phyloP scores from a whole-genome alignment of 805 yeast genomes.

The Nakazawaea ishiwadae region DNA sequence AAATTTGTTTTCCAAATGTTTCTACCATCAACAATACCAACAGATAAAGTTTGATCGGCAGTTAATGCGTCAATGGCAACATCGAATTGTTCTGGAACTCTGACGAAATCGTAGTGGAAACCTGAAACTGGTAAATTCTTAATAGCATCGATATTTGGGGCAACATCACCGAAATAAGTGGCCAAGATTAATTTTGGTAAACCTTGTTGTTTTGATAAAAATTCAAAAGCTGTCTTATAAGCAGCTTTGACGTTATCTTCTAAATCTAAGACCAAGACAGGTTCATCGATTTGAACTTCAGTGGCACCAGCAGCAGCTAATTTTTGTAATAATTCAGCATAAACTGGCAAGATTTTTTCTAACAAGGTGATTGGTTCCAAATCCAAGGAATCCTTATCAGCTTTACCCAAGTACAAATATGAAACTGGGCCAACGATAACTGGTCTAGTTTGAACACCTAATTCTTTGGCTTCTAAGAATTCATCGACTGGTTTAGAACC shows the following conservation, averaged over 20 bases:
- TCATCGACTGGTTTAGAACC: conserved; percentile 97
- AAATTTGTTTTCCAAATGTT: conserved; percentile 99
- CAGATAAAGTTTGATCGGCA: conserved; percentile 78
- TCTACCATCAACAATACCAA: conserved; percentile 98
- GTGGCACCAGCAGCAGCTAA: conserved; percentile 93
- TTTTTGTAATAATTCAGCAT: conserved; percentile 83
- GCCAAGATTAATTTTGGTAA: conserved; percentile 80
- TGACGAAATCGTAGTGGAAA: conserved; percentile 94
- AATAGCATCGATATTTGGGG: conserved; percentile 91
- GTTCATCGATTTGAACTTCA: conserved; percentile 96
- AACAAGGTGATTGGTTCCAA: conserved; percentile 88
- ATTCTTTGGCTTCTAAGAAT: conserved; percentile 94
- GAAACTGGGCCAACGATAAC: conserved; percentile 96
- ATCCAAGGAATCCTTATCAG: conserved; percentile 96
- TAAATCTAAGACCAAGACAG: conserved; percentile 90
- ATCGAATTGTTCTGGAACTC: conserved; percentile 94
- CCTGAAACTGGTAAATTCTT: conserved; percentile 90
- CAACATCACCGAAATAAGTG: conserved; percentile 97
- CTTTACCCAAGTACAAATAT: conserved; percentile 91
- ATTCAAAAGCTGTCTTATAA: conserved; percentile 83
- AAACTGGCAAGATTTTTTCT: conserved; percentile 88
- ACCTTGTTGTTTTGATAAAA: conserved; percentile 60
- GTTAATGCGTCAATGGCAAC: conserved; percentile 65
- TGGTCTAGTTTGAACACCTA: conserved; percentile 97
- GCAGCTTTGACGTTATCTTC: conserved; percentile 80